These are phyloP conservation scores for Backusella parvicylindrica DNA, from an alignment of 192 early-diverging fungal species.

Conservation along the genomic window DNA sequence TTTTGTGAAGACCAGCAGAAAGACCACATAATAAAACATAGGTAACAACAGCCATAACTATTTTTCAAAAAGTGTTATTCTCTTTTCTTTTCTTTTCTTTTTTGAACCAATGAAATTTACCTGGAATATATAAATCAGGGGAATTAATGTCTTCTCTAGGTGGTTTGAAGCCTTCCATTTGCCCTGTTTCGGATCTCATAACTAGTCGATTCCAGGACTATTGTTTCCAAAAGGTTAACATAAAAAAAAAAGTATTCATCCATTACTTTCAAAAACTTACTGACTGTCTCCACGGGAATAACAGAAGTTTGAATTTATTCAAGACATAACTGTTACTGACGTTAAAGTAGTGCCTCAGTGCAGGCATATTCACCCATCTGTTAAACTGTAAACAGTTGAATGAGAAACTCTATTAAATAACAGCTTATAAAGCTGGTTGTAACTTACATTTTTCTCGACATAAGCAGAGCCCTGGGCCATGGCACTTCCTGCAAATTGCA, in stretches of 20 bases:
- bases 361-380: slow-evolving; percentile 78
- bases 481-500: slow-evolving; percentile 88
- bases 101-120: slow-evolving; percentile 22
- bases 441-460: slow-evolving; percentile 84
- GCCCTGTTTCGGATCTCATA: slow-evolving; percentile 72
- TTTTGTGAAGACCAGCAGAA: slow-evolving; percentile 48
- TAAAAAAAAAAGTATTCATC: no score
- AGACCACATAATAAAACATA: slow-evolving; percentile 84
- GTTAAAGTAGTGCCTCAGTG: slow-evolving; percentile 91
- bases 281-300: slow-evolving; percentile 90
- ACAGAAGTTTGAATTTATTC: slow-evolving; percentile 78
- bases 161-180: slow-evolving; percentile 69
- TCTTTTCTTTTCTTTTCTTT: background rate
- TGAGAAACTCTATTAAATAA: no score
- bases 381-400: slow-evolving; percentile 51
- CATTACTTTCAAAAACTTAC: slow-evolving; percentile 32
- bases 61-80: background rate
- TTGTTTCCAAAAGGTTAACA: no score
- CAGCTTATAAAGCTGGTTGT: no score
- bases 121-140: slow-evolving; percentile 94
- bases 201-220: slow-evolving; percentile 77
- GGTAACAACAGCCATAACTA: slow-evolving; percentile 86
- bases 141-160: slow-evolving; percentile 95
- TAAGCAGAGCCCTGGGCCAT: slow-evolving; percentile 80
- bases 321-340: slow-evolving; percentile 94